Evolutionary conservation across 495 filamentous ascomycete species (phyloP).

Genomic region (Oidiodendron maius): DNA sequence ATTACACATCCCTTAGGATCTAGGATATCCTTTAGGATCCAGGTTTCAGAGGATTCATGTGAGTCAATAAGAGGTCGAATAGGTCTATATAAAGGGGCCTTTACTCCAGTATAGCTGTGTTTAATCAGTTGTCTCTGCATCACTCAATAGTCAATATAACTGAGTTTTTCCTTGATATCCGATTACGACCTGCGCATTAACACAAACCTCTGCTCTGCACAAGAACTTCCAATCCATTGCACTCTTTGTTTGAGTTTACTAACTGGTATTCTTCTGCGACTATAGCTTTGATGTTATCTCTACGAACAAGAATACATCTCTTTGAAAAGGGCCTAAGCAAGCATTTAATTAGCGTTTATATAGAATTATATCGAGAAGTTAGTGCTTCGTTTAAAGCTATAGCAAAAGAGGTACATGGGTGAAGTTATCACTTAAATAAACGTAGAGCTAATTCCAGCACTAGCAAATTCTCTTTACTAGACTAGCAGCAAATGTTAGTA

Average conservation of each 20-base stretch:
- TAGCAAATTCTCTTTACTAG: constrained; percentile 16
- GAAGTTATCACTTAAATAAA: constrained; percentile 9
- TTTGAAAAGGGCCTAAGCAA: constrained; percentile 6
- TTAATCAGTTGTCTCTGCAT: no score
- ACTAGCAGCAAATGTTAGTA: constrained; percentile 17
- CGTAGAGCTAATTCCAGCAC: constrained; percentile 14
- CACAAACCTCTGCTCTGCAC: no score
- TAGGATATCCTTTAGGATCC: no score
- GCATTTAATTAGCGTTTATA: constrained; percentile 17
- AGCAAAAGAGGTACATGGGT: constrained; percentile 6
- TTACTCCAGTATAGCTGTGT: no score
- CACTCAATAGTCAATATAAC: no score
- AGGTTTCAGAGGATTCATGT: no score
- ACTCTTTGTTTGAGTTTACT: background rate
- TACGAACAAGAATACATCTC: constrained; percentile 12
- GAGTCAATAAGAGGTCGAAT: no score
- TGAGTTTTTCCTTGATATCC: no score
- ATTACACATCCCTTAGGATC: no score
- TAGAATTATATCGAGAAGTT: constrained; percentile 21
- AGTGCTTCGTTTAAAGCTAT: constrained; percentile 21
- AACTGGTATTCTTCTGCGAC: background rate
- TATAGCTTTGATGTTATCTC: background rate
- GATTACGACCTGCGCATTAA: no score
- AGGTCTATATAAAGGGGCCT: no score
- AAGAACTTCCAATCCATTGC: background rate